Evolutionary conservation across 148 eudicot species (phyloP), one percentile per base, ranked within the genome.

Genomic region (Gaultheria prostrata): DNA sequence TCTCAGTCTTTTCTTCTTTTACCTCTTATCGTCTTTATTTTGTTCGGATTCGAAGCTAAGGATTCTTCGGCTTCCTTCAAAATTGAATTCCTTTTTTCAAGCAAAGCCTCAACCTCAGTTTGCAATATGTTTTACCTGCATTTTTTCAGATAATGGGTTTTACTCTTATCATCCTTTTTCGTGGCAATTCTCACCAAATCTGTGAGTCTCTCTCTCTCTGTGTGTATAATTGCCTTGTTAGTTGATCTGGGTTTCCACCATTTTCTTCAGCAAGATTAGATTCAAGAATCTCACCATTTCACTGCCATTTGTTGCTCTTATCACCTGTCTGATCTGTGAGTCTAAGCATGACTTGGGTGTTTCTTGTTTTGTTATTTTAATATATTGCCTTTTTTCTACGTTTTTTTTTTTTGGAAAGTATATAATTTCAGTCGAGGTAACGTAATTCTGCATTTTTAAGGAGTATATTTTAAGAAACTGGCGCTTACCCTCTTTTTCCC

Each of bases 151-250:
- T 74, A 39, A 43, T 82, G 49, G 79, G 54, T 76, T 57, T n/a
- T 83, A 43, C 51, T 61, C 67, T 67, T 67, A 11, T 74, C 61
- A 43, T 76, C 85, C 49, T 71, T 76, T 83, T 48, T 26, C 33
- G 76, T 63, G 82, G 61, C 80, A 46, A 83, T 76, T 56, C 75
- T 76, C 71, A 46, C 71, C 73, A 45, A 45, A 45, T 49, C 71
- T 83, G 85, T 83, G 39, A 59, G 85, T 57, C 57, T 54, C 65
- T 82, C 80, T 76, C 73, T 76, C 72, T 15, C 72, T 39, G 43
- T 39, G 43, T 39, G 43, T 39, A 39, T 67, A 67, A 67, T 10
- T 9, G 71, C 33, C 72, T 67, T 28, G 17, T 3, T 65, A 65
- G 72, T 45, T 79, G 33, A 57, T 57, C 46, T 57, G 82, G 82